phyloP scores from a whole-genome alignment of 2,329 filamentous ascomycete genomes.

The Paecilomyces fulvus region DNA sequence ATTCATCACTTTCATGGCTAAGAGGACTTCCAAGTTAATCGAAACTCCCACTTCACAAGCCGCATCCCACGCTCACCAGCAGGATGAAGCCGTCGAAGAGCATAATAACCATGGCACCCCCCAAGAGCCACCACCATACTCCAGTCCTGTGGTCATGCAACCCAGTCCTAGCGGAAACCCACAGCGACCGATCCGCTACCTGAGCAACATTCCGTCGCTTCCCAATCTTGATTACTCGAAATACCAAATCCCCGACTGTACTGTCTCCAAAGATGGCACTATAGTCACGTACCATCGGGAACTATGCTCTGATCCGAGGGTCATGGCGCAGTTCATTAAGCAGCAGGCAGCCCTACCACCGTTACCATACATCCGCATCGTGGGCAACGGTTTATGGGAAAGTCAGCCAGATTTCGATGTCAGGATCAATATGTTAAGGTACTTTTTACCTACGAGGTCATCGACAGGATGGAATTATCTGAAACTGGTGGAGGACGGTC shows the following conservation, averaged over 20 bases:
- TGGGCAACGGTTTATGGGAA: constrained; percentile 8
- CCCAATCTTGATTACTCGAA: constrained; percentile 14
- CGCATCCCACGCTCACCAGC: neutral
- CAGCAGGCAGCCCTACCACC: constrained; percentile 21
- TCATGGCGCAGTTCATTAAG: constrained; percentile 16
- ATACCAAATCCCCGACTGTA: constrained; percentile 16
- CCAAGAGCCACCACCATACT: constrained; percentile 9
- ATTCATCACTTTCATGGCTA: neutral
- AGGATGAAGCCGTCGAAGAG: neutral
- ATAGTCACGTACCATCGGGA: constrained; percentile 16
- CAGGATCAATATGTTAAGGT: constrained; percentile 17
- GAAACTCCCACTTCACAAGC: neutral
- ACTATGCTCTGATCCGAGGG: constrained; percentile 12
- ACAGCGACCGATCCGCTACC: neutral
- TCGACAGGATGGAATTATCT: constrained; percentile 9
- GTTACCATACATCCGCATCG: constrained; percentile 17
- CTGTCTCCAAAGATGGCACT: constrained; percentile 15
- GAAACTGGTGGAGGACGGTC: constrained; percentile 8
- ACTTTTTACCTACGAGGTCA: constrained; percentile 7
- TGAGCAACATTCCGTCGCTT: constrained; percentile 8
- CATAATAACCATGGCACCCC: neutral
- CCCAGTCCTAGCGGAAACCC: neutral
- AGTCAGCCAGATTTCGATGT: constrained; percentile 18
- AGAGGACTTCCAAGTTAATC: neutral
- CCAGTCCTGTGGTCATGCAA: constrained; percentile 1